Evolutionary conservation across 192 early-diverging fungal species (phyloP), one percentile per base, ranked within the genome.

Genomic region (Backusella parvicylindrica): DNA sequence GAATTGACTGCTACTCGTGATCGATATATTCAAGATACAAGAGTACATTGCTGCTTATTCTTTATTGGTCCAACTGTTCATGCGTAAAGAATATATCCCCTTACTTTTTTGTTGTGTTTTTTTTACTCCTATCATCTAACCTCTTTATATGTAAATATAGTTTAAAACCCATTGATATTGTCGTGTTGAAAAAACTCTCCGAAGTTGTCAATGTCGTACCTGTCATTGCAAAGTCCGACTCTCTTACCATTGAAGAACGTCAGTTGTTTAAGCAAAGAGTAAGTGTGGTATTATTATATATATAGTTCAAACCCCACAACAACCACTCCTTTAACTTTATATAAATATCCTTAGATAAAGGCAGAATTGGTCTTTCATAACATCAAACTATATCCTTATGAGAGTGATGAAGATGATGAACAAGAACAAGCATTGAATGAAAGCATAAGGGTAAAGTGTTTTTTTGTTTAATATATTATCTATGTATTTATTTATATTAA

Each of bases 1-100:
- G 97, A 99, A 82, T 86, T 94, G 67, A 93, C 92, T 65, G 91
- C 93, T 47, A 86, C 85, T 75, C 90, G 97, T 75, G 97, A 97
- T 70, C 89, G 91, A 60, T 88, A 95, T 73, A 98, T 99, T 81
- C 85, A 91, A 82, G 97, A 99, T 84, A 96, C 95, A 32, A 89
- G 96, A 72, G 90, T 99, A 72, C 97, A 99, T 84, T 92, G 92
- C 75, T 95, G 95, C 66, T 86, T 99, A 75, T 99, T 94, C 86
- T 99, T 99, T 82, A 94, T 99, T 81, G 89, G 94, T 69, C 97
- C 97, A 18, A 95, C 95, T 37, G 96, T 94, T 73, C 97, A 97
- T 81, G 91, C 92, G 91, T 94, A 90, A 77, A 86, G 18, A 64
- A 30, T 28, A 30, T 31, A 43, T 53, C 9, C n/a, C 12, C 37